These are phyloP conservation scores for Exophiala spinifera DNA, from an alignment of 2,329 filamentous ascomycete genomes.

Conservation along the genomic window DNA sequence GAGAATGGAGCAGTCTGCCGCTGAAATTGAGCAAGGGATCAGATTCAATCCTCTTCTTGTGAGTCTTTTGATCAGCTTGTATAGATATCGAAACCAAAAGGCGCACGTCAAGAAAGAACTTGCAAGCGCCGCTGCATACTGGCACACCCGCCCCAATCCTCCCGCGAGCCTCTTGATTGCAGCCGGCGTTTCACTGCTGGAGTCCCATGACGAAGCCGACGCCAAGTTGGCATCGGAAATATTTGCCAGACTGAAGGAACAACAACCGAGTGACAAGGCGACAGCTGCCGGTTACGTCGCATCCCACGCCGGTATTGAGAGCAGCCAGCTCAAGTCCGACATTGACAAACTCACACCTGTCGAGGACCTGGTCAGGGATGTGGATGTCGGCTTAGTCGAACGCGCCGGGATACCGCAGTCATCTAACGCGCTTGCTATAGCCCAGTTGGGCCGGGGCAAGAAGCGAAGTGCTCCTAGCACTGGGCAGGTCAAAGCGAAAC, in stretches of 20 bases:
- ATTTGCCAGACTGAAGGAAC: conserved; percentile 67
- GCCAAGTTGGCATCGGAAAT: conserved; percentile 70
- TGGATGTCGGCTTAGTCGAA: conserved; percentile 46
- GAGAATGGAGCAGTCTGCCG: conserved; percentile 62
- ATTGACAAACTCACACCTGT: conserved; percentile 39
- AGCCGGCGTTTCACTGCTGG: conserved; percentile 77
- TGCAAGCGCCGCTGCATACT: conserved; percentile 75
- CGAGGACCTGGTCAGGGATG: conserved; percentile 41
- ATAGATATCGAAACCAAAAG: conserved; percentile 71
- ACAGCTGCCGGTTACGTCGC: conserved; percentile 83
- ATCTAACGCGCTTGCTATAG: conserved; percentile 30
- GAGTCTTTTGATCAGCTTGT: conserved; percentile 74
- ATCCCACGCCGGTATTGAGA: conserved; percentile 64
- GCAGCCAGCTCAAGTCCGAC: conserved; percentile 38
- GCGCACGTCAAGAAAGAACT: conserved; percentile 69
- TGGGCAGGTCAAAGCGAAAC: conserved; percentile 39
- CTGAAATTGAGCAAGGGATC: conserved; percentile 60
- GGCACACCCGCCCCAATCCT: conserved; percentile 63
- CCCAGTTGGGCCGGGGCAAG: conserved; percentile 31
- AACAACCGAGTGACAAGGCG: conserved; percentile 62
- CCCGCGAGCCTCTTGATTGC: conserved; percentile 70
- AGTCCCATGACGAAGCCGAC: conserved; percentile 68
- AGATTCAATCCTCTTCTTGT: conserved; percentile 83
- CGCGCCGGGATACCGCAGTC: conserved; percentile 42
- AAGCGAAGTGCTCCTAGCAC: conserved; percentile 40